A percentile compares a stretch with the other conserved stretches of the same genome.
Conservation (phyloP, 1,284 basidiomycete species). For the Cutaneotrichosporon spelunceum region DNA sequence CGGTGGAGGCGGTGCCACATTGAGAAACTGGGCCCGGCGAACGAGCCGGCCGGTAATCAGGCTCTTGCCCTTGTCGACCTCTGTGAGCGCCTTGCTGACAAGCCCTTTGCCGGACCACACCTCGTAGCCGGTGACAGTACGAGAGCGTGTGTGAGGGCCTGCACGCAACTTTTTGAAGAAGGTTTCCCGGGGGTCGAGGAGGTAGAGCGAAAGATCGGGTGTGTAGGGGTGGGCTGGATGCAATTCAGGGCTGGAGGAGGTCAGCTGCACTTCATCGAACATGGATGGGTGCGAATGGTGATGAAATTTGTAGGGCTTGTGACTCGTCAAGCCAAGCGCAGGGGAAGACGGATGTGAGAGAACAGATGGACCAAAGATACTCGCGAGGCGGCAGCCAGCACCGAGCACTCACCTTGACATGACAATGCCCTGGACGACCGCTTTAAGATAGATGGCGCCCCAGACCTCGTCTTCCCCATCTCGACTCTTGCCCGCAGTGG, state of each 20-base stretch:
- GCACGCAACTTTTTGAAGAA: slow-evolving; percentile 37
- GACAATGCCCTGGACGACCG: slow-evolving; percentile 44
- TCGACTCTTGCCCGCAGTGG: slow-evolving; percentile 27
- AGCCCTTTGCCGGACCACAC: slow-evolving; percentile 50
- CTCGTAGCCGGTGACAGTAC: slow-evolving; percentile 22
- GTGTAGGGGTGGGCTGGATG: slow-evolving; percentile 33
- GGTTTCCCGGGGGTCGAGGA: slow-evolving; percentile 48
- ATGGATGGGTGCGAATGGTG: background rate
- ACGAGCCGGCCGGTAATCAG: slow-evolving; percentile 46
- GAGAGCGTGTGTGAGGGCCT: slow-evolving; percentile 18
- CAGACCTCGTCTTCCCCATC: slow-evolving; percentile 37
- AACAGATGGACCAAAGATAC: background rate
- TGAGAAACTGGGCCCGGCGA: slow-evolving; percentile 13
- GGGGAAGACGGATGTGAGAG: background rate
- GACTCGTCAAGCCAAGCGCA: no score
- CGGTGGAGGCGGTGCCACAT: background rate
- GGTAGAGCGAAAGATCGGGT: slow-evolving; percentile 45
- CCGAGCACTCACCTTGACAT: slow-evolving; percentile 38
- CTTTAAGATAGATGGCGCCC: slow-evolving; percentile 49
- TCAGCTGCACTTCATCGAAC: background rate
- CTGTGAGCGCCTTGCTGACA: slow-evolving; percentile 42
- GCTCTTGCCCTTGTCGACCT: slow-evolving; percentile 43
- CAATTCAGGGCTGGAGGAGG: slow-evolving; percentile 41
- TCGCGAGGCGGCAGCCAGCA: background rate
- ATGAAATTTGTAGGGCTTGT: background rate